These are phyloP conservation scores for Claviceps paspali DNA, from an alignment of 2,329 filamentous ascomycete species.

Conservation along the genomic window DNA sequence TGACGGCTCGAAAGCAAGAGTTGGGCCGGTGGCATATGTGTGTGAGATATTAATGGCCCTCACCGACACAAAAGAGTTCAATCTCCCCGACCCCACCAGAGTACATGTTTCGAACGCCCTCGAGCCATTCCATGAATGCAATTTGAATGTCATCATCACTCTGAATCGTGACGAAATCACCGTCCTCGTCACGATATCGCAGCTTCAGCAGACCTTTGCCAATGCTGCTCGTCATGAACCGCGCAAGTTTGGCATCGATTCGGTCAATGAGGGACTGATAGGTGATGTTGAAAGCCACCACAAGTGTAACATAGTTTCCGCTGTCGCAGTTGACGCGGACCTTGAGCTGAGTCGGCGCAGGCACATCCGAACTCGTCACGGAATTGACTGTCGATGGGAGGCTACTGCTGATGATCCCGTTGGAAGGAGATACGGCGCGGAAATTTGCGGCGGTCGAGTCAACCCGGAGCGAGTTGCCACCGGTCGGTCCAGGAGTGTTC, in stretches of 20 bases:
- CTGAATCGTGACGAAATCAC: slow-evolving; percentile 84
- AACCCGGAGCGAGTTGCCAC: slow-evolving; percentile 22
- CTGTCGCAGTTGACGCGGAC: slow-evolving; percentile 83
- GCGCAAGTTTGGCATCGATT: slow-evolving; percentile 86
- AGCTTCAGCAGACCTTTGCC: slow-evolving; percentile 70
- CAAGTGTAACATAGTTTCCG: slow-evolving; percentile 84
- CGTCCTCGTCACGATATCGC: slow-evolving; percentile 82
- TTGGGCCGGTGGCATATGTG: too few species aligned
- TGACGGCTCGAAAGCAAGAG: too few species aligned
- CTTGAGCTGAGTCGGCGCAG: slow-evolving; percentile 64
- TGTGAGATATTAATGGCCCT: slow-evolving; percentile 13
- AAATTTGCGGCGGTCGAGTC: slow-evolving; percentile 23
- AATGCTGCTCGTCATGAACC: slow-evolving; percentile 74
- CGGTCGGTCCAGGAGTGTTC: slow-evolving; percentile 23
- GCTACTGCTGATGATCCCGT: slow-evolving; percentile 21
- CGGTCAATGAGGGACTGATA: slow-evolving; percentile 89
- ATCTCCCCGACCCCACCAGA: slow-evolving; percentile 73
- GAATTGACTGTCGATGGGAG: slow-evolving; percentile 14
- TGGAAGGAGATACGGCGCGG: slow-evolving; percentile 31
- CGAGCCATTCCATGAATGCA: slow-evolving; percentile 87
- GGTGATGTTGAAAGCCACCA: slow-evolving; percentile 87
- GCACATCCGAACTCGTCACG: slow-evolving; percentile 32
- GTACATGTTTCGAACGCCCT: slow-evolving; percentile 42
- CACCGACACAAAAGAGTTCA: slow-evolving; percentile 63
- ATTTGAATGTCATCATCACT: slow-evolving; percentile 94